Percentiles rank a stretch among this genome's conserved stretches.
These are phyloP conservation scores for Pholiota conissans DNA, from an alignment of 768 basidiomycete species.

Conservation along the genomic window DNA sequence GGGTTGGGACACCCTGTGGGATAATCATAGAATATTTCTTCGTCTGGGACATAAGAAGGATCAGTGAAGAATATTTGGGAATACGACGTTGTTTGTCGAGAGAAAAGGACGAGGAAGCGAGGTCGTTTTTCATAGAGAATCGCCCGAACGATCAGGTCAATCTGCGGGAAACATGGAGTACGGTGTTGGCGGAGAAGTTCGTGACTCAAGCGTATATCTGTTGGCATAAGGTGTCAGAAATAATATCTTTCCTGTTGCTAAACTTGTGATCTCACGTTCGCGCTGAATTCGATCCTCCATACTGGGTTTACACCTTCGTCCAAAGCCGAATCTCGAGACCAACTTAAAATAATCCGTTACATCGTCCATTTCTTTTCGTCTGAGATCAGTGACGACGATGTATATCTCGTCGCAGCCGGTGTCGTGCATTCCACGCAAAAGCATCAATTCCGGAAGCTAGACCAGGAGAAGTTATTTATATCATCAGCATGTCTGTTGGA, in stretches of 20 bases:
- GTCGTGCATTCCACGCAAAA: conserved; percentile 80
- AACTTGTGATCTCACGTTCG: conserved; percentile 53
- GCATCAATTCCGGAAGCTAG: conserved; percentile 78
- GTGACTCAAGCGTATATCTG: conserved; percentile 69
- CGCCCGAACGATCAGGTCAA: conserved; percentile 75
- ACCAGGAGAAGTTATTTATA: conserved; percentile 7
- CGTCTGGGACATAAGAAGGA: conserved; percentile 65
- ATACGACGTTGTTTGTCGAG: conserved; percentile 78
- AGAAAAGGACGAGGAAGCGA: conserved; percentile 76
- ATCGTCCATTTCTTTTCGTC: conserved; percentile 80
- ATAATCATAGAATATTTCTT: conserved; percentile 75
- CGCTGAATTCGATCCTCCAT: conserved; percentile 67
- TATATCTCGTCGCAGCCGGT: conserved; percentile 76
- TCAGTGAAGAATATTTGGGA: conserved; percentile 83
- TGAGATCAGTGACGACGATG: conserved; percentile 78
- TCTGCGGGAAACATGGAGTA: conserved; percentile 81
- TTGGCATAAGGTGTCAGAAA: conserved; percentile 1
- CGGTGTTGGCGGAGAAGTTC: conserved; percentile 66
- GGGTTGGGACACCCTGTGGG: conserved; percentile 80
- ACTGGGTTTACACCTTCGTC: conserved; percentile 62
- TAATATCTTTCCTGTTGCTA: conserved; percentile 1
- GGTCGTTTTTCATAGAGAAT: conserved; percentile 76
- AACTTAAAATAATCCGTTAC: conserved; percentile 78
- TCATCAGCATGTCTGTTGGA: background rate
- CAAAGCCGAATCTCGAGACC: conserved; percentile 64